These are phyloP conservation scores for Tylopilus vinaceipallidus DNA, from an alignment of 768 basidiomycete species.

Conservation along the genomic window DNA sequence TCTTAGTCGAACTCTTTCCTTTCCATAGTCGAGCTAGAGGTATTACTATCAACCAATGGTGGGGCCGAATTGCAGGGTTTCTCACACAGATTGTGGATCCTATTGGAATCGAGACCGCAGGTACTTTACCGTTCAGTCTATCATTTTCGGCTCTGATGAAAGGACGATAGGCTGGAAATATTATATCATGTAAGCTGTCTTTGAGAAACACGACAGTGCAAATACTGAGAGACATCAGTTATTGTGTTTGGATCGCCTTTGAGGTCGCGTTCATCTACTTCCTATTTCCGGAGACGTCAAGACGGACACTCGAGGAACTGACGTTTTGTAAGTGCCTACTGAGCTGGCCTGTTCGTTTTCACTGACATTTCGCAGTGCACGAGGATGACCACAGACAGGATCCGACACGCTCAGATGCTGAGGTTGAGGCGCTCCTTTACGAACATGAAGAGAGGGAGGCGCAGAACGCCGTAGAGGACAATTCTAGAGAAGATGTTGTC, in stretches of 20 bases:
- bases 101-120: slow-evolving; percentile 13
- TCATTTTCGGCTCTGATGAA: neutral
- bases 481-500: too few relatives aligned
- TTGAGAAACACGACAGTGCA: too few relatives aligned
- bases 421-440: neutral
- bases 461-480: too few relatives aligned
- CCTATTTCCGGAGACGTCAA: slow-evolving; percentile 22
- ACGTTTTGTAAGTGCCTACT: slow-evolving; percentile 14
- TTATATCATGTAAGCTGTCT: slow-evolving; percentile 10
- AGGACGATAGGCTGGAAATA: slow-evolving; percentile 11
- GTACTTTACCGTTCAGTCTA: neutral
- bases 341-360: too few relatives aligned
- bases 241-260: slow-evolving; percentile 14
- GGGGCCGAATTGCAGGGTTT: slow-evolving; percentile 39
- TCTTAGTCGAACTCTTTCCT: slow-evolving; percentile 67
- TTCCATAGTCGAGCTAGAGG: slow-evolving; percentile 62
- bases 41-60: slow-evolving; percentile 60
- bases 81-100: slow-evolving; percentile 14
- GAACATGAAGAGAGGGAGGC: neutral
- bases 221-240: slow-evolving; percentile 9
- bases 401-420: neutral
- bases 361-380: neutral
- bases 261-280: slow-evolving; percentile 16
- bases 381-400: neutral
- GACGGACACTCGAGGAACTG: slow-evolving; percentile 19